phyloP scores from a whole-genome alignment of 2,329 filamentous ascomycete genomes.

The Sordariomycetes sp. region DNA sequence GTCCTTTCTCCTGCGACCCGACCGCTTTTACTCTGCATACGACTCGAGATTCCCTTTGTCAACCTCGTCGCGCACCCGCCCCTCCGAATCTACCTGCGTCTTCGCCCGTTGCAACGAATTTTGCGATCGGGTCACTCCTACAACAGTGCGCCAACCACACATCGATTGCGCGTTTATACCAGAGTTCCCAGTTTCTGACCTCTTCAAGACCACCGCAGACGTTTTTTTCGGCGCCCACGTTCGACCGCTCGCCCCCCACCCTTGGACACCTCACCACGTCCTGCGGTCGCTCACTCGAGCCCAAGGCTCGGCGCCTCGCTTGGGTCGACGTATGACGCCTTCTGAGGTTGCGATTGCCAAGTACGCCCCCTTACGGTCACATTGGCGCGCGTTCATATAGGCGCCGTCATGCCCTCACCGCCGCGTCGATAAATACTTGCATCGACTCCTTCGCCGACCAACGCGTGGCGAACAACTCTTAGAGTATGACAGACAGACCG shows the following conservation, averaged over 20 bases:
- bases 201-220: slow-evolving; percentile 1
- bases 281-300: too few species aligned
- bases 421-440: slow-evolving; percentile 38
- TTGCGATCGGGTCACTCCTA: slow-evolving; percentile 17
- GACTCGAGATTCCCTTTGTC: slow-evolving; percentile 9
- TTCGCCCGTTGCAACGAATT: slow-evolving; percentile 8
- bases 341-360: slow-evolving; percentile 9
- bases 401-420: slow-evolving; percentile 52
- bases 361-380: slow-evolving; percentile 11
- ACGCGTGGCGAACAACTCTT: slow-evolving; percentile 32
- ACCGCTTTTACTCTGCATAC: neutral
- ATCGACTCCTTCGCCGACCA: slow-evolving; percentile 24
- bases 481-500: slow-evolving; percentile 56
- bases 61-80: slow-evolving; percentile 1
- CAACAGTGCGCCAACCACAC: slow-evolving; percentile 13
- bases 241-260: slow-evolving; percentile 2
- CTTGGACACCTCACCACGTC: too few species aligned
- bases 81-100: slow-evolving; percentile 1
- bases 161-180: slow-evolving; percentile 11
- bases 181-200: slow-evolving; percentile 8
- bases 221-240: slow-evolving; percentile 4
- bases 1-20: neutral
- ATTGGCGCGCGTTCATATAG: slow-evolving; percentile 31
- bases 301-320: too few species aligned
- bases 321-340: slow-evolving; percentile 14